A percentile compares a stretch with the other conserved stretches of the same genome.
Conservation (phyloP, 257 asterid genomes). For the Solanum rostratum region DNA sequence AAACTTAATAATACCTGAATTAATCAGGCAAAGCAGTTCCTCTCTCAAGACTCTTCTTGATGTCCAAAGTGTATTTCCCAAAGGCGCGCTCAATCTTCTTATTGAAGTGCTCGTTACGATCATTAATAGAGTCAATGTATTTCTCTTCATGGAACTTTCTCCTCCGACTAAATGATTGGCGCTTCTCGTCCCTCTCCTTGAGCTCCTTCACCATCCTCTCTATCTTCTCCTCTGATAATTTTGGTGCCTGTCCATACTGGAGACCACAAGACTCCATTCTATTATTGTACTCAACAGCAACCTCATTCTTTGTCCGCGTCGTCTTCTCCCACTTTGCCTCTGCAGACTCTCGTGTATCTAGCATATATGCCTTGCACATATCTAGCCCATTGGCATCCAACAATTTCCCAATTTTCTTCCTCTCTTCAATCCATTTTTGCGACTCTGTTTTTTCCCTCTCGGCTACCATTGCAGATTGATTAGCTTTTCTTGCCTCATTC, state of each 20-base stretch:
- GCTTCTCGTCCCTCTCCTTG: constrained; percentile 68
- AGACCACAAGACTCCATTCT: constrained; percentile 94
- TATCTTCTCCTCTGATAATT: constrained; percentile 53
- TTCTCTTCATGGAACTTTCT: constrained; percentile 87
- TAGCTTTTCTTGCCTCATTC: constrained; percentile 84
- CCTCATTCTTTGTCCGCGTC: constrained; percentile 47
- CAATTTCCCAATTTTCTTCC: constrained; percentile 84
- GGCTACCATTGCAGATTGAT: constrained; percentile 76
- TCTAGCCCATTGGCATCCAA: constrained; percentile 88
- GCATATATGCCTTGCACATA: constrained; percentile 83
- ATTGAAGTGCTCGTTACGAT: constrained; percentile 84
- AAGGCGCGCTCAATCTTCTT: constrained; percentile 94
- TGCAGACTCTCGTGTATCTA: constrained; percentile 84
- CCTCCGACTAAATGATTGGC: too few relatives aligned
- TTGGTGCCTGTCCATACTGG: constrained; percentile 90
- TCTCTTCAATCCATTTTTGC: constrained; percentile 92
- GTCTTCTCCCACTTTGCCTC: constrained; percentile 80
- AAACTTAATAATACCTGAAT: not conserved
- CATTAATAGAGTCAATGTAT: constrained; percentile 87
- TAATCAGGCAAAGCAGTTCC: constrained; percentile 57
- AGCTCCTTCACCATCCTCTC: constrained; percentile 89
- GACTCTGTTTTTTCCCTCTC: constrained; percentile 62
- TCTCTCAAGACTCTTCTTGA: constrained; percentile 89
- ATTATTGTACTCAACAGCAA: constrained; percentile 55
- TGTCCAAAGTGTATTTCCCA: constrained; percentile 86